Base-by-base conservation (phyloP, 805 yeast genomes). In the Kluyveromyces siamensis region DNA sequence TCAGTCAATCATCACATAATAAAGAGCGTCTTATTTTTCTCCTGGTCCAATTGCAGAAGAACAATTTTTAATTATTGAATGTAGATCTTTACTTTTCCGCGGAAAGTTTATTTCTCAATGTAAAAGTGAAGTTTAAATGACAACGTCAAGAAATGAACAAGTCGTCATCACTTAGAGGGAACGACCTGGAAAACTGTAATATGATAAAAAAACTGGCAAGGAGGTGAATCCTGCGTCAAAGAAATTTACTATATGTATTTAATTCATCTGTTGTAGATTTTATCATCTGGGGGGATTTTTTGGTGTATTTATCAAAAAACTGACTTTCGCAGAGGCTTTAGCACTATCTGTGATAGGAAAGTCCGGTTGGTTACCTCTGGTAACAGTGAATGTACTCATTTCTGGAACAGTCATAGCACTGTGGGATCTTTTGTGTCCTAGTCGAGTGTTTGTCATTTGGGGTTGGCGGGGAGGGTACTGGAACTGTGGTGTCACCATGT, bases 271-370 rank as follows among this genome's bases (percentile, higher is more conserved):
- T 3, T 38, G 18, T 44, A 44, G n/a, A 44, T 10, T 48, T 43
- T 18, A 21, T 40, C 16, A 37, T 18, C 16, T 65, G 14, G 67
- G 67, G 19, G 67, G 67, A 52, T 62, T 64, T 44, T 60, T 62
- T 38, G 66, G 67, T 1, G 67, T 62, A 48, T 62, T 65, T 11
- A 62, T 62, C 45, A 62, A 47, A 49, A 62, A 62, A 44, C 61
- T 61, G 27, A 62, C 63, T 21, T 62, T 62, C 27, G 55, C 52
- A 41, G 55, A 60, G 2, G 57, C 52, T 10, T 52, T 33, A 46
- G 2, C 58, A 59, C 17, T 57, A 54, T 44, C 46, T 53, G 11
- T 11, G 4, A 16, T n/a, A 17, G 27, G 25, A 17, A 33, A 11
- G 4, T 43, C 39, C 6, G 19, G 35, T 17, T 25, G 45, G 8